Evolutionary conservation across 2,329 filamentous ascomycete genomes (phyloP).

Genomic region (Pyrenophora graminea): DNA sequence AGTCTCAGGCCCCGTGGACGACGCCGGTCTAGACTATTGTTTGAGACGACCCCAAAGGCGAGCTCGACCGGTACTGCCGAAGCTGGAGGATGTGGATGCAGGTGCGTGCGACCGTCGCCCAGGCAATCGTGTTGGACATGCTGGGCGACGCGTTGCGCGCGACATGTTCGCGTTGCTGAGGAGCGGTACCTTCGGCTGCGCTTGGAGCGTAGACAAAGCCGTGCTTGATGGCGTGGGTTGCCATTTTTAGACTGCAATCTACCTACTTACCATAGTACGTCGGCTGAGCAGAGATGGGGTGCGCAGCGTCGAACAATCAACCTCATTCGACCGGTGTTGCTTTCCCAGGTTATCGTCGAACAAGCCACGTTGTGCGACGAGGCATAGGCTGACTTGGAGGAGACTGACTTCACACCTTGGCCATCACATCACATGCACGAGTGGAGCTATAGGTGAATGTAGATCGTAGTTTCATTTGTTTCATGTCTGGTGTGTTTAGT

Average conservation of each 20-base stretch:
- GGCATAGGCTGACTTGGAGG: background rate
- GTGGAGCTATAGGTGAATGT: background rate
- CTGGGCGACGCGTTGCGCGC: background rate
- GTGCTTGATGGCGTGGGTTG: background rate
- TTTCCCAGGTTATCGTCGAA: too few species aligned
- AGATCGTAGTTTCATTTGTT: slow-evolving; percentile 29
- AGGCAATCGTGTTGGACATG: too few species aligned
- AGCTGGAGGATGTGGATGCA: too few species aligned
- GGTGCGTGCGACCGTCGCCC: background rate
- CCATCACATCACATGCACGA: background rate
- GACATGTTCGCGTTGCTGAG: slow-evolving; percentile 14
- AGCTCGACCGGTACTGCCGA: too few species aligned
- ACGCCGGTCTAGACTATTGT: too few species aligned
- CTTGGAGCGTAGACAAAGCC: slow-evolving; percentile 1
- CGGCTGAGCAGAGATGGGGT: background rate
- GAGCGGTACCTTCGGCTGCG: slow-evolving; percentile 5
- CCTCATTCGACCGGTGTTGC: too few species aligned
- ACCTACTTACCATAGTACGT: background rate
- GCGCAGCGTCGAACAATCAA: too few species aligned
- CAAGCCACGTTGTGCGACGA: background rate
- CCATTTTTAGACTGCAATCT: background rate
- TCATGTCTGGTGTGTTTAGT: slow-evolving; percentile 31
- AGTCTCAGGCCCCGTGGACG: too few species aligned
- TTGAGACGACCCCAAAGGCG: too few species aligned
- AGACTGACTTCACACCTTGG: background rate